phyloP scores from a whole-genome alignment of 1,139 yeast species.

The Yamadazyma dendronema region DNA sequence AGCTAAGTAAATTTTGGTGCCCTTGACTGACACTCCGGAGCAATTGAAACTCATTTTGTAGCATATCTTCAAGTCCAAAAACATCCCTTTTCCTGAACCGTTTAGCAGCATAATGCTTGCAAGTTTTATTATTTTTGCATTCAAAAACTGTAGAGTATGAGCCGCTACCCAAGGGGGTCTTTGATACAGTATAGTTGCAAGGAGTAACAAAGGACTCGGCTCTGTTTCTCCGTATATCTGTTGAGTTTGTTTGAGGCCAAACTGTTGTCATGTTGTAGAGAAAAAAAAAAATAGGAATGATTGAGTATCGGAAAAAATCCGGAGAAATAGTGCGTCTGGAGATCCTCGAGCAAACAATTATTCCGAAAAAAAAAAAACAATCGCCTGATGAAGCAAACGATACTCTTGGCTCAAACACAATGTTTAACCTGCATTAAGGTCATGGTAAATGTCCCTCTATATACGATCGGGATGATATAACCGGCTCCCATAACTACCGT shows the following conservation, averaged over 20 bases:
- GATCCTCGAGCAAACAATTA: not conserved
- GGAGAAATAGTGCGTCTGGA: constrained; percentile 2
- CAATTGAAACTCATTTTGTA: constrained; percentile 56
- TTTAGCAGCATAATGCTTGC: constrained; percentile 40
- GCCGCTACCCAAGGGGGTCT: constrained; percentile 35
- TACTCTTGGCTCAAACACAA: too few relatives aligned
- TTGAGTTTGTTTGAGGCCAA: constrained; percentile 21
- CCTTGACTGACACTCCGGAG: constrained; percentile 45
- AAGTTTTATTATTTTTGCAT: constrained; percentile 33
- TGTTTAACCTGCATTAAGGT: constrained; percentile 3
- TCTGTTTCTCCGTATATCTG: constrained; percentile 14
- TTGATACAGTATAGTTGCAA: constrained; percentile 35
- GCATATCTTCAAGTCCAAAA: constrained; percentile 34
- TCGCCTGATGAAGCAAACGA: too few relatives aligned
- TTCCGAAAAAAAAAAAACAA: not conserved
- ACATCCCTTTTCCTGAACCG: constrained; percentile 32
- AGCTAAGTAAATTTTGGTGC: constrained; percentile 54
- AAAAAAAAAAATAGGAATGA: not conserved
- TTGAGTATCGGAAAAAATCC: not conserved
- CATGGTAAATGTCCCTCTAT: too few relatives aligned
- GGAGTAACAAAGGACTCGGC: constrained; percentile 17
- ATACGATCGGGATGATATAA: too few relatives aligned
- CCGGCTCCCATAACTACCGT: too few relatives aligned
- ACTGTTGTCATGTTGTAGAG: constrained; percentile 1
- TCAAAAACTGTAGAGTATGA: constrained; percentile 40